Percentiles rank a stretch among this genome's conserved stretches.
These are phyloP conservation scores for Penicillium taxi DNA, from an alignment of 495 filamentous ascomycete genomes.

Conservation along the genomic window DNA sequence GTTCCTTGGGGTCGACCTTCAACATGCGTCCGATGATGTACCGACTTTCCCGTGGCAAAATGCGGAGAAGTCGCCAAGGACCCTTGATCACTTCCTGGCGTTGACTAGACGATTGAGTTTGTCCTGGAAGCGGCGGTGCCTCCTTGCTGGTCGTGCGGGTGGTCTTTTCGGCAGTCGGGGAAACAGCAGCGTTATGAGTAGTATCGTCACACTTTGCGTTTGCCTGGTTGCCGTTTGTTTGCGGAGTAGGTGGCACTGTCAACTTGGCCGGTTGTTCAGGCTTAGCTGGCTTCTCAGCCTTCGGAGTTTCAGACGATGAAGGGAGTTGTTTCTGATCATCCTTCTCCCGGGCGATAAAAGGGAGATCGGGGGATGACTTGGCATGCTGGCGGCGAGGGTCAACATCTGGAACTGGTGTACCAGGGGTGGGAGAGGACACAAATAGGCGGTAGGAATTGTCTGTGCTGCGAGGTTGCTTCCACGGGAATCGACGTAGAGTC, in stretches of 20 bases:
- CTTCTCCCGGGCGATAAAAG: slow-evolving; percentile 17
- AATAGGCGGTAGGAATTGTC: slow-evolving; percentile 96
- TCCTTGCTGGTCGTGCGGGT: slow-evolving; percentile 45
- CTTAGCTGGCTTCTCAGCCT: too few species aligned
- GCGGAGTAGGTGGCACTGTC: slow-evolving; percentile 1
- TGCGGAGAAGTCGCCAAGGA: slow-evolving; percentile 84
- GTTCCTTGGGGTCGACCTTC: slow-evolving; percentile 74
- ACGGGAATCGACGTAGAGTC: slow-evolving; percentile 90
- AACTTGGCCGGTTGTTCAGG: slow-evolving; percentile 10
- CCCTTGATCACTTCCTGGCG: slow-evolving; percentile 75
- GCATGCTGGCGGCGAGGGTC: slow-evolving; percentile 33
- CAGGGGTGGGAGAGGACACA: slow-evolving; percentile 59
- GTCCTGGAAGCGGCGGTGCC: slow-evolving; percentile 33
- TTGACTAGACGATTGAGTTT: slow-evolving; percentile 31
- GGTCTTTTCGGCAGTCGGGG: slow-evolving; percentile 16
- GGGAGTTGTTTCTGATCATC: slow-evolving; percentile 20
- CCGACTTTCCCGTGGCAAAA: slow-evolving; percentile 82
- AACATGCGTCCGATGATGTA: slow-evolving; percentile 91
- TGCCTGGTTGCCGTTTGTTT: slow-evolving; percentile 13
- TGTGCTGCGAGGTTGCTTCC: slow-evolving; percentile 86
- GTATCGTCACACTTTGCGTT: not conserved
- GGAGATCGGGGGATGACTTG: slow-evolving; percentile 34
- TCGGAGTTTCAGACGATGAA: slow-evolving; percentile 8
- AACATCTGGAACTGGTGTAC: slow-evolving; percentile 41
- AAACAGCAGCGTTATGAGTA: too few species aligned